A percentile compares a stretch with the other conserved stretches of the same genome.
phyloP scores from a whole-genome alignment of 2,329 filamentous ascomycete species.

The Alternaria angustiovoidea region DNA sequence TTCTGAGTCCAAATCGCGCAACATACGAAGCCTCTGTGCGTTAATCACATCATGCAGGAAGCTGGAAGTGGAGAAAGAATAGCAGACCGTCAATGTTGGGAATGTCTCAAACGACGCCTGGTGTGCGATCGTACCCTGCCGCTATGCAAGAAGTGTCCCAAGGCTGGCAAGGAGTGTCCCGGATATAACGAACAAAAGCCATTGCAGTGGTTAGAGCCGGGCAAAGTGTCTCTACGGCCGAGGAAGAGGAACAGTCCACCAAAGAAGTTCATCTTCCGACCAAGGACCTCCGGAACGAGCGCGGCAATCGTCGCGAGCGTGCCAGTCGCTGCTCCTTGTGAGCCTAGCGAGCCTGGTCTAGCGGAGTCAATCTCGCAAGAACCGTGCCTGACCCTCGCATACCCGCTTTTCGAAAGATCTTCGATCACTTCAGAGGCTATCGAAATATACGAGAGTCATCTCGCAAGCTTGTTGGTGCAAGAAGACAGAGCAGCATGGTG shows the following conservation, averaged over 20 bases:
- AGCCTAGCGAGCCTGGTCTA: too few relatives aligned
- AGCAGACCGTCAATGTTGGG: constrained; percentile 37
- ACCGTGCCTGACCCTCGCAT: too few relatives aligned
- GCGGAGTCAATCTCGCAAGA: too few relatives aligned
- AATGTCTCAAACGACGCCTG: constrained; percentile 36
- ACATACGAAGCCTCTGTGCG: rapidly evolving
- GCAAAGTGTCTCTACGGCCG: constrained; percentile 28
- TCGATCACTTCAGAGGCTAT: too few relatives aligned
- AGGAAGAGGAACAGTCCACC: constrained; percentile 1
- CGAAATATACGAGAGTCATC: too few relatives aligned
- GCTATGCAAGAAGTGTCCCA: constrained; percentile 35
- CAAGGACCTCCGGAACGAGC: neutral
- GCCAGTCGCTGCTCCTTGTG: too few relatives aligned
- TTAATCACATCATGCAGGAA: neutral
- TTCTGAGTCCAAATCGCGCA: neutral
- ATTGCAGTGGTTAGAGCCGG: constrained; percentile 35
- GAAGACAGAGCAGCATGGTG: too few relatives aligned
- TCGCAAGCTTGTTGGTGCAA: too few relatives aligned
- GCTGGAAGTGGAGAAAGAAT: constrained; percentile 1
- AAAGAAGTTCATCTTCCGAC: neutral
- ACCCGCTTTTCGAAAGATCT: too few relatives aligned
- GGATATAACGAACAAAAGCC: constrained; percentile 38
- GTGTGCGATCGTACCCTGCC: constrained; percentile 38
- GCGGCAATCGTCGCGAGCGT: neutral
- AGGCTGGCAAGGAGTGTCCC: constrained; percentile 31